Conservation (phyloP, 2,329 filamentous ascomycete species). For the Periconia macrospinosa region DNA sequence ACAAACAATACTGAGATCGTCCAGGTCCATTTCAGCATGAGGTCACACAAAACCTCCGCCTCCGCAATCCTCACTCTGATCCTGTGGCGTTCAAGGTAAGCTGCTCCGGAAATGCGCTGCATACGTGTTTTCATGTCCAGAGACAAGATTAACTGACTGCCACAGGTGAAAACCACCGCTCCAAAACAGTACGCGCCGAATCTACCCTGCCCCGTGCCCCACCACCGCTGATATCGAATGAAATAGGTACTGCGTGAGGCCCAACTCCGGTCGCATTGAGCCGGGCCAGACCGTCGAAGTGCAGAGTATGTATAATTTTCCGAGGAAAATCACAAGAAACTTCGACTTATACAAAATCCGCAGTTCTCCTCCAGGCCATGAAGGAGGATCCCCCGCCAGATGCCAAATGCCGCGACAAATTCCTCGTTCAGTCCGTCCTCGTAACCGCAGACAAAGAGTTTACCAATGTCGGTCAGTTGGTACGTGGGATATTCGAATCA, state of each 20-base stretch:
- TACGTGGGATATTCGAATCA: constrained; percentile 51
- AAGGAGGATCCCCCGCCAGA: constrained; percentile 87
- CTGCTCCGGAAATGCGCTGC: constrained; percentile 10
- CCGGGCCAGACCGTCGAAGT: constrained; percentile 89
- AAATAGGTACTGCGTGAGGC: constrained; percentile 90
- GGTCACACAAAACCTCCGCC: constrained; percentile 62
- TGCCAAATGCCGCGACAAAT: constrained; percentile 94
- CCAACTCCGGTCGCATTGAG: constrained; percentile 95
- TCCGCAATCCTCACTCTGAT: constrained; percentile 60
- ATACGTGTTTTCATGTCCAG: neutral
- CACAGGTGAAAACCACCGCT: constrained; percentile 95
- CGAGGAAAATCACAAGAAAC: constrained; percentile 14
- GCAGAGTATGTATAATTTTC: constrained; percentile 64
- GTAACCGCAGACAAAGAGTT: constrained; percentile 85
- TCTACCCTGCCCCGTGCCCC: constrained; percentile 16
- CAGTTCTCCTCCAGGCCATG: constrained; percentile 96
- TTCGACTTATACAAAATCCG: constrained; percentile 27
- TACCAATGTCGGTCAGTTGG: constrained; percentile 76
- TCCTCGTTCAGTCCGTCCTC: constrained; percentile 88
- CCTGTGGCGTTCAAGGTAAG: constrained; percentile 67
- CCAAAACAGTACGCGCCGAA: constrained; percentile 83
- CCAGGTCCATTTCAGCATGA: constrained; percentile 66
- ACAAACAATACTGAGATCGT: constrained; percentile 18
- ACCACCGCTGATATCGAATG: constrained; percentile 21
- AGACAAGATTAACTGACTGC: constrained; percentile 14